These are phyloP conservation scores for Penicillium ochrochloron DNA, from an alignment of 495 filamentous ascomycete species.

Conservation along the genomic window DNA sequence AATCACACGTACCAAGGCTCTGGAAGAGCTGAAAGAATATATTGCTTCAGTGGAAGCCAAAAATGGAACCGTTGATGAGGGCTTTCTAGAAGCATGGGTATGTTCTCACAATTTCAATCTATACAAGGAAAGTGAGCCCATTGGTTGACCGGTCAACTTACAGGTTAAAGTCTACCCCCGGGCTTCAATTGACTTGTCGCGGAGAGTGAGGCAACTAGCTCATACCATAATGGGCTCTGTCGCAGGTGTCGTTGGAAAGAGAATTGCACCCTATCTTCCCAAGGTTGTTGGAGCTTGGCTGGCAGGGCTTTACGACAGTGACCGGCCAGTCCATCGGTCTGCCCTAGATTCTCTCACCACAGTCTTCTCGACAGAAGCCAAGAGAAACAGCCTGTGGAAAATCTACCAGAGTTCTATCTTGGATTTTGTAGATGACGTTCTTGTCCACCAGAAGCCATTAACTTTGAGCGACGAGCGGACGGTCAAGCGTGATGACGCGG, in stretches of 20 bases:
- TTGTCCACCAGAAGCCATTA: conserved; percentile 72
- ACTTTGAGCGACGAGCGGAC: conserved; percentile 89
- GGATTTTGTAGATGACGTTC: conserved; percentile 77
- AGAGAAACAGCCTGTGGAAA: conserved; percentile 73
- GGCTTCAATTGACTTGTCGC: conserved; percentile 81
- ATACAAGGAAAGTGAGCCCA: not conserved
- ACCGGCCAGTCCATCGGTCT: conserved; percentile 70
- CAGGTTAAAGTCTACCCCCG: conserved; percentile 87
- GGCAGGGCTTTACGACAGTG: conserved; percentile 83
- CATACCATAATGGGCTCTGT: conserved; percentile 76
- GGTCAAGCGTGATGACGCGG: conserved; percentile 79
- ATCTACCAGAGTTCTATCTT: conserved; percentile 75
- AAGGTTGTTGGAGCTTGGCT: conserved; percentile 85
- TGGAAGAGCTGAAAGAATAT: conserved; percentile 80
- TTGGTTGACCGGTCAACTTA: not conserved
- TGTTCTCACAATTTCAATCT: conserved; percentile 39
- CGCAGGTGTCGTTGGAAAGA: conserved; percentile 72
- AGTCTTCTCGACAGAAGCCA: conserved; percentile 79
- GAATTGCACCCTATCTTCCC: conserved; percentile 76
- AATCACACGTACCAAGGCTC: conserved; percentile 87
- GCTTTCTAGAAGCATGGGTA: conserved; percentile 86
- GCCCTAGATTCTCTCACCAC: conserved; percentile 73
- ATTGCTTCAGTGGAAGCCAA: conserved; percentile 53
- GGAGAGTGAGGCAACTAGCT: conserved; percentile 84
- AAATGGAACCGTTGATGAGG: conserved; percentile 67